Percentiles rank a stretch among this genome's conserved stretches.
These are phyloP conservation scores for Xylaria sp. DNA, from an alignment of 2,329 filamentous ascomycete genomes.

Conservation along the genomic window DNA sequence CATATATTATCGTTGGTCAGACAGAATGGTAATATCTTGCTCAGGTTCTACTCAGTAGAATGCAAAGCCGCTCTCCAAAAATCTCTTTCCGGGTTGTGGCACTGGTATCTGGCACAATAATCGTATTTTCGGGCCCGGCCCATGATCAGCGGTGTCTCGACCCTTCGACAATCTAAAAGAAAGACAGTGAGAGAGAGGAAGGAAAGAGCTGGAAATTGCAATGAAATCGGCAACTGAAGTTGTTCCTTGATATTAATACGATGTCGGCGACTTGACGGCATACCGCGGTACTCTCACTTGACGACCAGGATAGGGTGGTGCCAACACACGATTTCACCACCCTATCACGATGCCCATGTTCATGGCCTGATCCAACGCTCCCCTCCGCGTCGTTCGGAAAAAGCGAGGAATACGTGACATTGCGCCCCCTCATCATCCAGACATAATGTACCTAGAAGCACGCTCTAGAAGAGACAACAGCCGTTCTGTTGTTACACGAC, in stretches of 20 bases:
- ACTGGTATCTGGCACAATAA: background rate
- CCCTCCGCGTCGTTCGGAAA: constrained; percentile 14
- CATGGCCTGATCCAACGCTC: constrained; percentile 19
- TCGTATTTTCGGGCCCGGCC: background rate
- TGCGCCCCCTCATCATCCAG: constrained; percentile 5
- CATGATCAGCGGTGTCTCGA: constrained; percentile 16
- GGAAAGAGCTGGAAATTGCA: background rate
- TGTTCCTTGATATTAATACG: constrained; percentile 13
- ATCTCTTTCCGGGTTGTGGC: constrained; percentile 1
- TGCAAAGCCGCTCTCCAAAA: background rate
- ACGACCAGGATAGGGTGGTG: constrained; percentile 8
- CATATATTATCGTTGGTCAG: background rate
- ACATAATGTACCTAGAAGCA: background rate
- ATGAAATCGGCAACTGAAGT: background rate
- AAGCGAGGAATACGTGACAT: constrained; percentile 14
- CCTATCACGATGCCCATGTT: background rate
- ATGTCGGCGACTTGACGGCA: constrained; percentile 11
- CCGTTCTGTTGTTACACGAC: constrained; percentile 31
- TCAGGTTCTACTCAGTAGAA: background rate
- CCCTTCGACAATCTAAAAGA: constrained; percentile 2
- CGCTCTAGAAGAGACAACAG: constrained; percentile 33
- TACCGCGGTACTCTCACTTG: constrained; percentile 16
- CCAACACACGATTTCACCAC: constrained; percentile 20
- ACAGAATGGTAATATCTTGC: background rate
- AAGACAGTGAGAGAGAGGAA: background rate